Base-by-base conservation (phyloP, 148 eudicot genomes). In the Mesembryanthemum crystallinum region DNA sequence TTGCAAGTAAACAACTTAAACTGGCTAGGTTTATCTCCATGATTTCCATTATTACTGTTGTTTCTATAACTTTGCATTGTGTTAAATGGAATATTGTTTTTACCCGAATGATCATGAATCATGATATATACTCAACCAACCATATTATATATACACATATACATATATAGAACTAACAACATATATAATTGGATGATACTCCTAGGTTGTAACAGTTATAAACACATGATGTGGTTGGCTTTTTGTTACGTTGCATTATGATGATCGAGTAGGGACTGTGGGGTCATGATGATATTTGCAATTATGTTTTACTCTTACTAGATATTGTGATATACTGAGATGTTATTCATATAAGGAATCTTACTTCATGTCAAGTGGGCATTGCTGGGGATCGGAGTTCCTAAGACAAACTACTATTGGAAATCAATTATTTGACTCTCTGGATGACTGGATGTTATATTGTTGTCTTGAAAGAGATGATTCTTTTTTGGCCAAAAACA, bases 1-100 rank as follows among this genome's bases (percentile, higher is more conserved):
- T 79, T 86, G 83, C 92, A 88, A 35, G 77, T 65, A 75, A 81
- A 88, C 24, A 86, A 27, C 68, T 86, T 88, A 37, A 71, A 69
- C 32, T 78, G 73, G 66, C 72, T 45, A 17, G 76, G 43, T 51
- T 61, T 68, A 30, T 47, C 59, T 64, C 72, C 43, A 21, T 58
- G 24, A 20, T 21, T 39, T 3, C n/a, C 47, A 55, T 66, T 2
- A 67, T 28, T 76, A 25, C 28, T 24, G 17, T 66, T 15, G 4
- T 35, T 47, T 51, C 43, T 8, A 29, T 4, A 71, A 32, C 43
- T 18, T 20, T 57, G 60, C 74, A 71, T 55, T 5, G 9, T 59
- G 0, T 24, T 14, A 32, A 1, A 65, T 37, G 27, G 17, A 35
- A 35, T 35, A 35, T 35, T 3, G 39, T 35, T 35, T 35, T 35